phyloP scores from a whole-genome alignment of 129 eudicot genomes.

The Chrysanthemum seticuspe region DNA sequence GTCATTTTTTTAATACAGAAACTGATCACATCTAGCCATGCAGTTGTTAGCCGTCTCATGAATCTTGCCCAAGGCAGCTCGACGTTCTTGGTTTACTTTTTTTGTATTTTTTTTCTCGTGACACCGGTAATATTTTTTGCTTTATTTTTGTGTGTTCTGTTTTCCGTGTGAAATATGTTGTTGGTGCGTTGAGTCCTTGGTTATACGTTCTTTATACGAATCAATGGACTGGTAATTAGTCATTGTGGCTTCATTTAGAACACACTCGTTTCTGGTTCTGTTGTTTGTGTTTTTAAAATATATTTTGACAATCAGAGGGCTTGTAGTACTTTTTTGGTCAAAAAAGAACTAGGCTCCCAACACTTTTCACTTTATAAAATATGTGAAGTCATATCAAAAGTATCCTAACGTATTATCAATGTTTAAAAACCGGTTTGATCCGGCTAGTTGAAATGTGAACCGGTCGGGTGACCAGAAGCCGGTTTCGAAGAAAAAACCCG shows the following conservation, averaged over 20 bases:
- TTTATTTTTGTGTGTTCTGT: slow-evolving; percentile 24
- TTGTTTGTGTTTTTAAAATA: neutral
- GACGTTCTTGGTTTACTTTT: slow-evolving; percentile 21
- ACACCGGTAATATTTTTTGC: slow-evolving; percentile 17
- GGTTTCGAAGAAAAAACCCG: too few species aligned
- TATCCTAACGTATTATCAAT: neutral
- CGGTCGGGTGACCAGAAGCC: too few species aligned
- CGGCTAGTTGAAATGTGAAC: too few species aligned
- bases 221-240: slow-evolving; percentile 5
- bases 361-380: neutral
- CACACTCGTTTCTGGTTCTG: neutral
- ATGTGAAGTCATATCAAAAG: neutral
- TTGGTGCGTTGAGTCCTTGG: neutral
- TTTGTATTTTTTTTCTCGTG: slow-evolving; percentile 1
- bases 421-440: too few species aligned
- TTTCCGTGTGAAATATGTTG: slow-evolving; percentile 28
- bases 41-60: slow-evolving; percentile 16
- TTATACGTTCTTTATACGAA: slow-evolving; percentile 20
- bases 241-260: neutral
- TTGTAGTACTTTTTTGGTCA: too few species aligned
- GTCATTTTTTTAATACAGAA: slow-evolving; percentile 25
- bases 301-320: too few species aligned
- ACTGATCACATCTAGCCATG: slow-evolving; percentile 20
- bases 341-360: too few species aligned
- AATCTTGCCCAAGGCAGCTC: slow-evolving; percentile 17